Percentiles rank a stretch among this genome's conserved stretches.
Conservation (phyloP, 2,329 filamentous ascomycete genomes). For the Apiospora koreana region DNA sequence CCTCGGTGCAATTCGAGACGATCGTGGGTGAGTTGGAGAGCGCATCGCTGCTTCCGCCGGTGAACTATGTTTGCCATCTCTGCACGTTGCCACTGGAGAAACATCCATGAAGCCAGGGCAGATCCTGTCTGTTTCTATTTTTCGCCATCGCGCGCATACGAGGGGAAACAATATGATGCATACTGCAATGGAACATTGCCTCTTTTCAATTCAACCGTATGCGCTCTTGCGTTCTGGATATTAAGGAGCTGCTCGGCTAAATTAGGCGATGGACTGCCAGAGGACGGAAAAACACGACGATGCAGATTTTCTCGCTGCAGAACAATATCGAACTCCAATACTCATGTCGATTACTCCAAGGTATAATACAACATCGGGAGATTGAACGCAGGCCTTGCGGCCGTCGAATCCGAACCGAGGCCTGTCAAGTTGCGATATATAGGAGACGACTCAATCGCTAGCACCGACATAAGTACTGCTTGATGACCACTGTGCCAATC, state of each 20-base stretch:
- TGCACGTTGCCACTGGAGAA: not conserved
- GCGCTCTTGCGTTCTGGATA: not conserved
- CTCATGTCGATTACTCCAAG: not conserved
- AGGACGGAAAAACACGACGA: not conserved
- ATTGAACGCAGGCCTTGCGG: not conserved
- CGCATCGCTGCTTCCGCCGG: too few species aligned
- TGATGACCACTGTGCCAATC: not conserved
- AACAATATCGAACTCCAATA: not conserved
- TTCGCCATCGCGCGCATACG: not conserved
- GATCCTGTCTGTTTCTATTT: not conserved
- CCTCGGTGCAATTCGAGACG: not conserved
- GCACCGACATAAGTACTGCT: not conserved
- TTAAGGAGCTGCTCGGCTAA: constrained; percentile 1
- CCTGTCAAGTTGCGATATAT: not conserved
- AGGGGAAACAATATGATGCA: not conserved
- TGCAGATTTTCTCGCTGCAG: not conserved
- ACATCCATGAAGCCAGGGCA: not conserved
- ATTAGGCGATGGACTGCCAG: not conserved
- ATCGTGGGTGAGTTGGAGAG: not conserved
- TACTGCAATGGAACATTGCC: not conserved
- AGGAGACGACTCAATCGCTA: not conserved
- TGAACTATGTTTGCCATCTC: not conserved
- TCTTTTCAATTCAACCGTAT: not conserved
- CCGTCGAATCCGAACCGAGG: not conserved
- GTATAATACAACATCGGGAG: not conserved